Evolutionary conservation across 2,329 filamentous ascomycete genomes (phyloP), one percentile per base, ranked within the genome.

Genomic region (Chrysosporium queenslandicum): DNA sequence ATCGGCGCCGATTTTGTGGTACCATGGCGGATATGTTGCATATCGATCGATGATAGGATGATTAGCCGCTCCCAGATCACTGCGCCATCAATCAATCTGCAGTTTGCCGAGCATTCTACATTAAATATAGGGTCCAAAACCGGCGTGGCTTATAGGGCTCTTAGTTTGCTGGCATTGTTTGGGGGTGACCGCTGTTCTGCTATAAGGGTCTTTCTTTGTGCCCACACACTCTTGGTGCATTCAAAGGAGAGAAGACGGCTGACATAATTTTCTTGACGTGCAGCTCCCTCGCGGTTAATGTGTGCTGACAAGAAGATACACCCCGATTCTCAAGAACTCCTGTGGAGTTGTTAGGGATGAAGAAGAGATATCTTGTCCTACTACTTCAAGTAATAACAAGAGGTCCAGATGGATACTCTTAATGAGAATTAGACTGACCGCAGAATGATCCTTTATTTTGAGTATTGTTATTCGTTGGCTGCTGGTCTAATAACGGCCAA

Each of bases 381-480:
- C n/a, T 18, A 18, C 4, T 37, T 37, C 34, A 3, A n/a, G 7
- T n/a, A 14, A 16, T 6, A 29, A 18, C n/a, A n/a, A 43, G 23
- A 29, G 6, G 2, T 43, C 29, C 37, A 45, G 25, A 9, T 4
- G n/a, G 25, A 29, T 2, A 8, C 23, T 25, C 12, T 42, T 25
- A 11, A 23, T 43, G 21, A 43, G 5, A 4, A 20, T 3, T 43
- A 43, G 21, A 29, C n/a, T 45, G 27, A 16, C 29, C 29, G 11
- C 7, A 16, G n/a, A 8, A 20, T 32, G 32, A 32, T 11, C 25
- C 23, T 50, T 42, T 4, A 32, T 34, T 50, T 49, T 34, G 27
- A 41, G 47, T 42, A 47, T 49, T 29, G 34, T 42, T 32, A 32
- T 43, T 40, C 34, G 34, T 52, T 47, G 41, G 42, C 43, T 46